Evolutionary conservation across 805 yeast genomes (phyloP), one percentile per base, ranked within the genome.

Genomic region (Teunomyces kruisii): DNA sequence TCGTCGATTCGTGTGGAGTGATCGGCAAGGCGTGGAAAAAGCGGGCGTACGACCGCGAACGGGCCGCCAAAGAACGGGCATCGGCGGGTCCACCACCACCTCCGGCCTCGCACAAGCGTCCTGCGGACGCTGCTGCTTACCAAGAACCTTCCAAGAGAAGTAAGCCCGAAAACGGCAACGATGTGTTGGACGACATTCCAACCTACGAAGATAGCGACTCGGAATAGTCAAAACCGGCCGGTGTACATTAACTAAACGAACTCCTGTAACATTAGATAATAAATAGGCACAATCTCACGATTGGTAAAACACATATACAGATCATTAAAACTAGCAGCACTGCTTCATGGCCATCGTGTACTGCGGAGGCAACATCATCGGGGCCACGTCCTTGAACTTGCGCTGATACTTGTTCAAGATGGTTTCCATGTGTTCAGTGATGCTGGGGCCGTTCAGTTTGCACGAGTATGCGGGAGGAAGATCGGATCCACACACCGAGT

Each of bases 1-100:
- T 95, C 35, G 68, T 79, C 3, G 79, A 68, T 12, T 69, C 82
- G 1, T 80, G 84, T 39, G 74, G 76, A 0, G 69, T 67, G 35
- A 86, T 91, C 24, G 76, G 78, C 30, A 66, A 64, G 24, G 65
- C 73, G 2, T 87, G 96, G 94, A 77, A 79, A 36, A 69, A 70
- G 43, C 74, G 97, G 55, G 79, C 68, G 39, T 49, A 50, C 27
- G 70, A 76, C 54, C 54, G 72, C 56, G 47, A 53, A 32, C 52
- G 46, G 28, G 57, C 49, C 24, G 43, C 45, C 31, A 55, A 43
- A 39, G 39, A 39, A 36, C 46, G 46, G 12, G 32, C 33, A 15
- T n/a, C 17, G 13, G 22, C n/a, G 12, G 26, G n/a, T n/a, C n/a
- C n/a, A n/a, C n/a, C n/a, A n/a, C n/a, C n/a, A n/a, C n/a, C 36